Conservation (phyloP, 129 eudicot genomes). For the Lonicera japonica region DNA sequence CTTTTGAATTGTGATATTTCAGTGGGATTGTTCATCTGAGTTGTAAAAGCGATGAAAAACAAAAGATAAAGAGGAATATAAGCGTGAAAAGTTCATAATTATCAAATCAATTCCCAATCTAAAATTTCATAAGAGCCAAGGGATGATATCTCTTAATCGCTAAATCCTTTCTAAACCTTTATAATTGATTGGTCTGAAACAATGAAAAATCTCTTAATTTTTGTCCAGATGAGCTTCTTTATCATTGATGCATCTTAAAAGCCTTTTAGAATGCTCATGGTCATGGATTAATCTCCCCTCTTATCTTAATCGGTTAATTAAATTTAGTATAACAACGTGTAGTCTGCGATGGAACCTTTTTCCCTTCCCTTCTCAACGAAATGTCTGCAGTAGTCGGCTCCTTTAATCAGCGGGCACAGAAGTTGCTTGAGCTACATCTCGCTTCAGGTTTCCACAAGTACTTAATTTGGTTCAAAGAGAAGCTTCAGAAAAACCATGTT, state of each 20-base stretch:
- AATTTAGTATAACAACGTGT: constrained; percentile 2
- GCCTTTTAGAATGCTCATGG: too few species aligned
- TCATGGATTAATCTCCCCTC: background rate
- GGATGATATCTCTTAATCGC: too few species aligned
- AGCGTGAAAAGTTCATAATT: too few species aligned
- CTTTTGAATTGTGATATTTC: background rate
- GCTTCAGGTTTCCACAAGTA: constrained; percentile 73
- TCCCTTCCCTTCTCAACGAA: constrained; percentile 77
- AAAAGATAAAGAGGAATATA: background rate
- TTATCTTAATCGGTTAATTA: background rate
- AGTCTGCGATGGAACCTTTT: constrained; percentile 92
- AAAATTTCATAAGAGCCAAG: too few species aligned
- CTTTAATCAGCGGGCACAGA: constrained; percentile 76
- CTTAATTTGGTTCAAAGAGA: constrained; percentile 54
- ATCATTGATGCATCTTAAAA: too few species aligned
- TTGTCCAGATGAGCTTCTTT: too few species aligned
- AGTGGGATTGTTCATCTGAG: background rate
- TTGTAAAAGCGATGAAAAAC: background rate
- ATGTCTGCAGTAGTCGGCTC: constrained; percentile 79
- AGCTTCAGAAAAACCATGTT: constrained; percentile 48
- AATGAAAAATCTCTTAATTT: too few species aligned
- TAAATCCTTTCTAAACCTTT: too few species aligned
- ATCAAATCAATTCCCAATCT: too few species aligned
- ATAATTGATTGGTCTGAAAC: too few species aligned
- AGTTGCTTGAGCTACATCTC: constrained; percentile 71